Conservation (phyloP, 148 eudicot genomes). For the Pharnaceum exiguum region DNA sequence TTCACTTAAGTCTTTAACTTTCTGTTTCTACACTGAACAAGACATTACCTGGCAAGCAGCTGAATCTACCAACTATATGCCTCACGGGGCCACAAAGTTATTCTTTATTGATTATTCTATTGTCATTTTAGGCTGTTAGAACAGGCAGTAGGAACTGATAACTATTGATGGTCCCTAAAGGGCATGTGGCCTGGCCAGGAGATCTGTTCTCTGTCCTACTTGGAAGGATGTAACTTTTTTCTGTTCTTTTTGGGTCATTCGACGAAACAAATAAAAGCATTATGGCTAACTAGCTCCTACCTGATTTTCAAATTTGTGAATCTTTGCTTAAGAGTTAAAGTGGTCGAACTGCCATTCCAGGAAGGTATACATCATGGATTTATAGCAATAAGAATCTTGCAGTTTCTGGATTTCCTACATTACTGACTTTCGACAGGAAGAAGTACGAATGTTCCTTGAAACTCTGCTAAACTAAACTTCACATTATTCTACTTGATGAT, state of each 20-base stretch:
- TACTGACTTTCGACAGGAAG: not conserved
- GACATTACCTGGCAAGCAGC: constrained; percentile 30
- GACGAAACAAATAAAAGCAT: constrained; percentile 12
- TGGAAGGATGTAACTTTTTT: constrained; percentile 14
- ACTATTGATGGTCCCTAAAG: constrained; percentile 35
- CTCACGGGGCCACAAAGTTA: constrained; percentile 21
- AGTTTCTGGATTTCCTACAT: not conserved
- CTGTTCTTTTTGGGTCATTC: not conserved
- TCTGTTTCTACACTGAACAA: constrained; percentile 14
- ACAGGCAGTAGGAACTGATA: constrained; percentile 1
- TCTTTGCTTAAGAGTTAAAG: constrained; percentile 23
- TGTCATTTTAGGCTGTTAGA: constrained; percentile 25
- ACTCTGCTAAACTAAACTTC: not conserved
- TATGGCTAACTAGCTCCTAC: constrained; percentile 19
- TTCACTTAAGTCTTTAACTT: constrained; percentile 9
- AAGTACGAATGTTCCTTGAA: not conserved
- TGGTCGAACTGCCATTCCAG: not conserved
- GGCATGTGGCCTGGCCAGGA: constrained; percentile 30
- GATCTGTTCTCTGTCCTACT: constrained; percentile 33
- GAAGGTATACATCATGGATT: not conserved
- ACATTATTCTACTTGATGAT: not conserved
- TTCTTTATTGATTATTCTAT: constrained; percentile 27
- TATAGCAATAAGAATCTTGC: not conserved
- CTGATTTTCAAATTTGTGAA: constrained; percentile 11
- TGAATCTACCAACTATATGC: constrained; percentile 34